A percentile compares a stretch with the other conserved stretches of the same genome.
Evolutionary conservation across 768 basidiomycete species (phyloP).

Genomic region (Amanita pseudoporphyria): DNA sequence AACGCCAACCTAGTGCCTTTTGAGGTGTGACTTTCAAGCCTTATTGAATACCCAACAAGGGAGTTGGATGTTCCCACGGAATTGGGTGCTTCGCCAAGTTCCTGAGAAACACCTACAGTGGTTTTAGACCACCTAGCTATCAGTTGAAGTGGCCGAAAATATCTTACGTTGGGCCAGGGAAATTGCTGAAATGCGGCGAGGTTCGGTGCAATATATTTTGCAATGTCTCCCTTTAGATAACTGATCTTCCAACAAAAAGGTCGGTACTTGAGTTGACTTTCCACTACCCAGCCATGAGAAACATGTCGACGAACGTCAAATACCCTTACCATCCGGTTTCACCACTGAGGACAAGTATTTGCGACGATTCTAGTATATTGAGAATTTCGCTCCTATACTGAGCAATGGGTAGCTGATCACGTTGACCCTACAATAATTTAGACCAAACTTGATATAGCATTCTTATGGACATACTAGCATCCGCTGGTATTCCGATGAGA

Average conservation of each 20-base stretch:
- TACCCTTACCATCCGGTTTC: slow-evolving; percentile 32
- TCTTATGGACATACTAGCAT: slow-evolving; percentile 63
- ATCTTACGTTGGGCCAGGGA: slow-evolving; percentile 77
- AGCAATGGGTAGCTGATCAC: slow-evolving; percentile 81
- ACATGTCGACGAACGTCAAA: slow-evolving; percentile 1
- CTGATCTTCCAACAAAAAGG: slow-evolving; percentile 88
- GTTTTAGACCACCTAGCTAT: not conserved
- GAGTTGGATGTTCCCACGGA: slow-evolving; percentile 69
- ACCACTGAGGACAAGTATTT: slow-evolving; percentile 74
- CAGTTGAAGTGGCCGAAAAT: not conserved
- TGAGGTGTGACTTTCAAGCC: slow-evolving; percentile 81
- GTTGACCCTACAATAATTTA: slow-evolving; percentile 43
- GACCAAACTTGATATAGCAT: slow-evolving; percentile 1
- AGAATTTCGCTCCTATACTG: slow-evolving; percentile 68
- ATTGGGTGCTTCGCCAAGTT: slow-evolving; percentile 79
- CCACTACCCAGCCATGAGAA: slow-evolving; percentile 43
- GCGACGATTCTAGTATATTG: slow-evolving; percentile 56
- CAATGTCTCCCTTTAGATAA: slow-evolving; percentile 72
- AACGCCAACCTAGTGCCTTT: slow-evolving; percentile 72
- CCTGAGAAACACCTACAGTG: slow-evolving; percentile 63
- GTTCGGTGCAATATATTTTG: slow-evolving; percentile 93
- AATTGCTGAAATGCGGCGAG: slow-evolving; percentile 90
- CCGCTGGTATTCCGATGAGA: slow-evolving; percentile 62
- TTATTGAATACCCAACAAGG: slow-evolving; percentile 90
- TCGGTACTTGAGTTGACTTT: slow-evolving; percentile 94